Percentiles rank a stretch among this genome's conserved stretches.
Evolutionary conservation across 2,329 filamentous ascomycete species (phyloP).

Genomic region (Hortaea werneckii): DNA sequence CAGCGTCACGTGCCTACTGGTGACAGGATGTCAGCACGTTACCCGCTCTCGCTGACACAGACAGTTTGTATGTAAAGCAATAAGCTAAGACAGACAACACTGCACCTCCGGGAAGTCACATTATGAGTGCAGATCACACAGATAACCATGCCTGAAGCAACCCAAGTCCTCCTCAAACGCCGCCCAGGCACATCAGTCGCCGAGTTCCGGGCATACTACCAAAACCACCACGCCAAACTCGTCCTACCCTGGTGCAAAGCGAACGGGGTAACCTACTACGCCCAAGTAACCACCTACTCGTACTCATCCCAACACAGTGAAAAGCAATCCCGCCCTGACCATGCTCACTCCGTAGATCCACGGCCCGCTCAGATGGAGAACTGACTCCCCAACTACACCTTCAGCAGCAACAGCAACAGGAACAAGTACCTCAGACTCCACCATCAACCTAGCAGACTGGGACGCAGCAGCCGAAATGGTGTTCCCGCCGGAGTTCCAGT

Average conservation of each 20-base stretch:
- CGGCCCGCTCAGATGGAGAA: constrained; percentile 5
- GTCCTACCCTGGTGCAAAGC: constrained; percentile 7
- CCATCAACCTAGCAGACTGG: constrained; percentile 7
- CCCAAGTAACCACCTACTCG: constrained; percentile 1
- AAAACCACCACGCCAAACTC: constrained; percentile 3
- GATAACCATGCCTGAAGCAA: too few species aligned
- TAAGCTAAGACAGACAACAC: too few species aligned
- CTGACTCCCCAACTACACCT: neutral
- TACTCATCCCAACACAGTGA: neutral
- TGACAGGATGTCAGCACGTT: too few species aligned
- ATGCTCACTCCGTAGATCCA: constrained; percentile 3
- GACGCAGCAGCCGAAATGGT: constrained; percentile 8
- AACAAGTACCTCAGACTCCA: neutral
- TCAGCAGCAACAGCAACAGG: neutral
- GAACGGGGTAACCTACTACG: constrained; percentile 7
- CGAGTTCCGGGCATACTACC: constrained; percentile 7
- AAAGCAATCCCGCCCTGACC: neutral
- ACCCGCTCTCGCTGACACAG: too few species aligned
- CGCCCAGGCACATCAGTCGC: constrained; percentile 1
- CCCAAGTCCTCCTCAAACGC: constrained; percentile 6
- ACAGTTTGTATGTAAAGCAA: too few species aligned
- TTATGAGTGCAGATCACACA: too few species aligned
- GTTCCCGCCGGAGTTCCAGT: neutral
- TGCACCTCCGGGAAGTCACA: too few species aligned
- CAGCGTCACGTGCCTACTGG: too few species aligned